These are phyloP conservation scores for Teratosphaeria nubilosa DNA, from an alignment of 2,329 filamentous ascomycete genomes.

Conservation along the genomic window DNA sequence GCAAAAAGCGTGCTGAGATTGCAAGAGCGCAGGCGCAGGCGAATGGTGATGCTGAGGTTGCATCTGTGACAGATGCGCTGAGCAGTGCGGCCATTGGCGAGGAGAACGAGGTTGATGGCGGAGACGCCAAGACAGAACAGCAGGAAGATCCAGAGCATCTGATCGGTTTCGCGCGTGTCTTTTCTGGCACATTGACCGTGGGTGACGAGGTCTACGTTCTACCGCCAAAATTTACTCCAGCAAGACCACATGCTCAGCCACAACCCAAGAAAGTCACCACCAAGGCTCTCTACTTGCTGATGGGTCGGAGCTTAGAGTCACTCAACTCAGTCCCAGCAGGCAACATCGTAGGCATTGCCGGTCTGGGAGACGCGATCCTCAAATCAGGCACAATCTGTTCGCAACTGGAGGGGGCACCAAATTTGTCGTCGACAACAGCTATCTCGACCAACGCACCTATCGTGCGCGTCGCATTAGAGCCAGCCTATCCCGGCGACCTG, in stretches of 20 bases:
- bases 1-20: constrained; percentile 82
- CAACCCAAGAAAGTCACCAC: constrained; percentile 75
- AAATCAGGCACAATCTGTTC: constrained; percentile 94
- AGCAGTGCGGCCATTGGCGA: constrained; percentile 52
- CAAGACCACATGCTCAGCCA: constrained; percentile 59
- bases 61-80: constrained; percentile 51
- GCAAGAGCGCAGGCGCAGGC: constrained; percentile 62
- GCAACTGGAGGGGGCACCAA: constrained; percentile 73
- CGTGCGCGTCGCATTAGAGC: constrained; percentile 90
- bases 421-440: constrained; percentile 76
- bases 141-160: constrained; percentile 68
- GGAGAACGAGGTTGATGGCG: constrained; percentile 33
- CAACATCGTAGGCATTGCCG: constrained; percentile 89
- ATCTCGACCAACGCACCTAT: constrained; percentile 67
- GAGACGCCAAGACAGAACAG: constrained; percentile 37
- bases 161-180: constrained; percentile 88
- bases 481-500: constrained; percentile 77
- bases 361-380: constrained; percentile 83
- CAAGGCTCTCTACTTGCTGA: constrained; percentile 83
- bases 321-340: constrained; percentile 80
- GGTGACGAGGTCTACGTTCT: constrained; percentile 88
- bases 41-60: constrained; percentile 37
- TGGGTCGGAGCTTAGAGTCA: constrained; percentile 81
- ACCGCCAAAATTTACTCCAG: constrained; percentile 84
- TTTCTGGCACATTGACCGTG: constrained; percentile 79